phyloP scores from a whole-genome alignment of 2,329 filamentous ascomycete species.

The Beauveria caledonica region DNA sequence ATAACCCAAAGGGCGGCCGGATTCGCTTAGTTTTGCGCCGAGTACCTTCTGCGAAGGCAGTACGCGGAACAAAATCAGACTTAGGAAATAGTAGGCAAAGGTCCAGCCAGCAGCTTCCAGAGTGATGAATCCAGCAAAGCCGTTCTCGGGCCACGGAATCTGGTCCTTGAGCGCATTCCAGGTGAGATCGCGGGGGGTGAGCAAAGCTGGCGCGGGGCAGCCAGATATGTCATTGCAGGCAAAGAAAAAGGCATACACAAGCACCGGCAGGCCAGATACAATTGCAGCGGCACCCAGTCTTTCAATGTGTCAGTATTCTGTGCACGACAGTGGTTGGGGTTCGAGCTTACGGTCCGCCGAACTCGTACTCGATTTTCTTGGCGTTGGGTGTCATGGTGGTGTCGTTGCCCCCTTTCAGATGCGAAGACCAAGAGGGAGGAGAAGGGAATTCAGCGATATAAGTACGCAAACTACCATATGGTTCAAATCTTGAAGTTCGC shows the following conservation, averaged over 20 bases:
- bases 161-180: conserved; percentile 63
- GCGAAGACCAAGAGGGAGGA: background rate
- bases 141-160: conserved; percentile 65
- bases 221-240: conserved; percentile 82
- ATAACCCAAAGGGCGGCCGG: conserved; percentile 64
- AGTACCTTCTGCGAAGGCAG: conserved; percentile 63
- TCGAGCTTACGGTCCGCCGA: conserved; percentile 9
- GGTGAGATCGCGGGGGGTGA: conserved; percentile 59
- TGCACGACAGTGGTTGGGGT: background rate
- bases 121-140: conserved; percentile 58
- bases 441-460: background rate
- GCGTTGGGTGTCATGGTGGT: conserved; percentile 25
- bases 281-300: conserved; percentile 67
- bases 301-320: background rate
- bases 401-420: background rate
- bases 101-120: conserved; percentile 58
- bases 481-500: background rate
- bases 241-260: conserved; percentile 68
- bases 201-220: conserved; percentile 71
- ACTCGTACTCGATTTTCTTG: conserved; percentile 16
- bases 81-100: conserved; percentile 67
- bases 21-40: conserved; percentile 56
- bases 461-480: background rate
- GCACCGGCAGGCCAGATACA: conserved; percentile 65
- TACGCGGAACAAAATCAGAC: conserved; percentile 60